Evolutionary conservation across 164 flowering plant genomes (phyloP).

Genomic region (Aristolochia contorta): DNA sequence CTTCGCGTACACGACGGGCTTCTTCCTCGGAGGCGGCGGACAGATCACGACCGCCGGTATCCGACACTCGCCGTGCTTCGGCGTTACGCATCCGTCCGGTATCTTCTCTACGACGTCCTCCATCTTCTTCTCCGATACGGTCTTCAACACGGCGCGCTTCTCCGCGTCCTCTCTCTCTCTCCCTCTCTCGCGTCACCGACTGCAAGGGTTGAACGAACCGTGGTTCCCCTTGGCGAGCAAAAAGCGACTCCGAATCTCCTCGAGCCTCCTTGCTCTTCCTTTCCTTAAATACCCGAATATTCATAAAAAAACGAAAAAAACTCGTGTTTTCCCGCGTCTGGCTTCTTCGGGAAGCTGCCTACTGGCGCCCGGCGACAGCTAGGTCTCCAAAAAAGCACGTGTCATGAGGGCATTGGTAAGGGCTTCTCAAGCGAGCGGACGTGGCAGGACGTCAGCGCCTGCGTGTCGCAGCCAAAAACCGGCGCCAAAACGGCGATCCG

Average conservation of each 20-base stretch:
- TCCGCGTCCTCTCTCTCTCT: not conserved
- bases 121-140: not conserved
- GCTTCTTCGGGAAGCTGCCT: conserved; percentile 5
- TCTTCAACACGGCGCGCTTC: not conserved
- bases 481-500: not conserved
- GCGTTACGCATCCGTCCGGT: conserved; percentile 37
- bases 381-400: not conserved
- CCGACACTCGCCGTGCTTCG: conserved; percentile 21
- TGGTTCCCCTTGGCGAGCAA: not conserved
- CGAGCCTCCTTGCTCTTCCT: not conserved
- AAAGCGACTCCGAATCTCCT: not conserved
- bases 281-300: not conserved
- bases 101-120: not conserved
- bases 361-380: not conserved
- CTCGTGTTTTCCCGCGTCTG: not conserved
- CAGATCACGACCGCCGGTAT: conserved; percentile 27
- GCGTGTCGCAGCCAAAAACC: not conserved
- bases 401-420: no score
- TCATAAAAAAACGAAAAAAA: not conserved
- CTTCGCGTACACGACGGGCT: conserved; percentile 11
- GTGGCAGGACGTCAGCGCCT: no score
- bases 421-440: no score
- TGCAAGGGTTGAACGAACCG: no score
- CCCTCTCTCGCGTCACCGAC: not conserved
- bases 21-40: conserved; percentile 42